phyloP scores from a whole-genome alignment of 306 rosid species.

The Sphenostylis stenocarpa region DNA sequence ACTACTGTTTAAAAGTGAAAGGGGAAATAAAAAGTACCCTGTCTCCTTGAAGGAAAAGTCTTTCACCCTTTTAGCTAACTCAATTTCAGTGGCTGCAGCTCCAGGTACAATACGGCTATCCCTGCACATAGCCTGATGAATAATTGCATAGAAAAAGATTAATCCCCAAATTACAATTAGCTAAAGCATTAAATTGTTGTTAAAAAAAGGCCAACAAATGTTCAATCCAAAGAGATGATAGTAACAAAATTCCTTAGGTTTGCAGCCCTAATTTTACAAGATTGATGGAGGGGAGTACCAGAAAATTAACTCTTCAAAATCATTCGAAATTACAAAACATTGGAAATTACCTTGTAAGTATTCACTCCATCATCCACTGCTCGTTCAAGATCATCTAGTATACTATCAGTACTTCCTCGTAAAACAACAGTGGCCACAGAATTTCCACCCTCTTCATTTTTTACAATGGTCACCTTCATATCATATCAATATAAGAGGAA shows the following conservation, averaged over 20 bases:
- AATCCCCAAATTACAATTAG: conserved; percentile 3
- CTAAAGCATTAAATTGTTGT: background rate
- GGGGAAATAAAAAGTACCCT: conserved; percentile 52
- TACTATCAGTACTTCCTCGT: conserved; percentile 88
- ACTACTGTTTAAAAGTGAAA: background rate
- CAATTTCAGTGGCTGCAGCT: conserved; percentile 95
- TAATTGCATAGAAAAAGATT: conserved; percentile 24
- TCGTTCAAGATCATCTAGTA: conserved; percentile 87
- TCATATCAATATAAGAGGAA: conserved; percentile 9
- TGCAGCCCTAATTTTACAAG: background rate
- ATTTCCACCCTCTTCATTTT: conserved; percentile 88
- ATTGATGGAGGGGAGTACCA: background rate
- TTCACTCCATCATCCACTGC: conserved; percentile 96
- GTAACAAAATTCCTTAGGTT: background rate
- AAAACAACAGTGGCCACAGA: conserved; percentile 74
- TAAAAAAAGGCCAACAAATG: background rate
- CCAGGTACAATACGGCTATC: conserved; percentile 93
- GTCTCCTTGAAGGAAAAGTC: conserved; percentile 89
- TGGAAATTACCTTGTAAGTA: conserved; percentile 72
- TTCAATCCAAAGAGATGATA: conserved; percentile 2
- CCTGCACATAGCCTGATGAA: conserved; percentile 83
- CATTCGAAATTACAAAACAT: conserved; percentile 10
- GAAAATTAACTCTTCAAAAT: background rate
- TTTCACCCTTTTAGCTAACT: conserved; percentile 81
- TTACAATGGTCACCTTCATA: conserved; percentile 68